Base-by-base conservation (phyloP, 805 yeast species). In the Kodamaea jinghongensis region DNA sequence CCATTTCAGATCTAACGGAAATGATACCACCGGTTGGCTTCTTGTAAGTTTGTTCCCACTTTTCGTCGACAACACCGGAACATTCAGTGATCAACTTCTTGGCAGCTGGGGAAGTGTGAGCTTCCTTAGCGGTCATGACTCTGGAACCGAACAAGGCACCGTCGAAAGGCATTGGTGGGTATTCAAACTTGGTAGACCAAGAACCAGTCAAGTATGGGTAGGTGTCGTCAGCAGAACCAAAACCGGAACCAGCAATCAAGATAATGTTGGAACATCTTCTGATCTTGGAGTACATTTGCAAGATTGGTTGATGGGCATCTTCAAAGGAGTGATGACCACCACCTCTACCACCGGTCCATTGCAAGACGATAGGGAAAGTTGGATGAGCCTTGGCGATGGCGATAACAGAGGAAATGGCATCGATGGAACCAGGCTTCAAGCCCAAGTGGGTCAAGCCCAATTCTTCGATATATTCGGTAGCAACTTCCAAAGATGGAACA, bases 311-410 rank as follows among this genome's bases (percentile, higher is more conserved):
- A 67, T 93, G 99, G 93, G 91, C 89, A 71, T 93, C 99, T 76
- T 93, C 99, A 60, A 81, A 93, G 36, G 98, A 91, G 68, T 93
- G 99, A 66, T 93, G 99, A 60, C 99, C 99, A 78, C 99, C 99
- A 73, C 97, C 99, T 78, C 99, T 90, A 67, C 99, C 99, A 78
- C 98, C 99, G 44, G 99, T 93, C 99, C 99, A 93, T 75, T 93
- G 99, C 55, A 93, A 71, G 41, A 93, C 91, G 58, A 93, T 88
- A 49, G 99, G 99, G 90, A 93, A 93, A 48, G 65, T 71, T 51
- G 99, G 99, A 70, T 90, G 95, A 36, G 95, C 90, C 60, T 86
- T 87, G 40, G 99, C 99, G 60, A 93, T 93, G 46, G 83, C 70
- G 54, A 93, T 81, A 51, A 81, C 86, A 64, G 86, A 91, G 49